Evolutionary conservation across 2,329 filamentous ascomycete genomes (phyloP), one percentile per base, ranked within the genome.

Genomic region (Karstenula rhodostoma): DNA sequence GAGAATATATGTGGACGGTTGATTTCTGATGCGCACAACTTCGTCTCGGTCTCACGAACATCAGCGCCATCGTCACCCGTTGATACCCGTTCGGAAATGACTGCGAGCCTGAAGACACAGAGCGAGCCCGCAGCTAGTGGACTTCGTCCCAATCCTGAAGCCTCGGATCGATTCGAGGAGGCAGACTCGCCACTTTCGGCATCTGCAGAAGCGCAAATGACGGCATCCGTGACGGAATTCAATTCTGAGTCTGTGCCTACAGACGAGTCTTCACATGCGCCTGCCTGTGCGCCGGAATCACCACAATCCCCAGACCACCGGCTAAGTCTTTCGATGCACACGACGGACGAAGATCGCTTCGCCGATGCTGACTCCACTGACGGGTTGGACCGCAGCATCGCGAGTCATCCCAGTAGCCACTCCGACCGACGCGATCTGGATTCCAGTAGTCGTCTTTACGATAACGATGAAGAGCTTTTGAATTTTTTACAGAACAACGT

Each of bases 1-100:
- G 83, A 85, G 17, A 85, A 85, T 53, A 85, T 92, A 33, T 84
- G 86, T 23, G 89, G 88, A 15, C 86, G 85, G 64, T 75, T 92
- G 29, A 87, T 91, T 43, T 89, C 89, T 3, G 89, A 92, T 66
- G 86, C 87, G 19, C 87, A 87, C 49, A 83, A 87, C 42, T 90
- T 91, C 59, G 86, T 87, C 4, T 83, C 83, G 10, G 75, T 90
- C 42, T 84, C 85, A 12, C 83, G 83, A 44, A 86, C 86, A 4
- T 84, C 87, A 1, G 85, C 86, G 1, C 79, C 86, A 66, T 83
- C 84, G 6, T 89, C 88, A 1, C 87, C 89, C 2, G 77, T 80
- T 6, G 80, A 82, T 59, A 81, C 82, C 4, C 79, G 78, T 51
- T 86, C 85, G 1, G 69, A 75, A 23, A 44, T 67, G 12, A 72